Evolutionary conservation across 2,329 filamentous ascomycete species (phyloP).

Genomic region (Botryosphaeria dothidea): DNA sequence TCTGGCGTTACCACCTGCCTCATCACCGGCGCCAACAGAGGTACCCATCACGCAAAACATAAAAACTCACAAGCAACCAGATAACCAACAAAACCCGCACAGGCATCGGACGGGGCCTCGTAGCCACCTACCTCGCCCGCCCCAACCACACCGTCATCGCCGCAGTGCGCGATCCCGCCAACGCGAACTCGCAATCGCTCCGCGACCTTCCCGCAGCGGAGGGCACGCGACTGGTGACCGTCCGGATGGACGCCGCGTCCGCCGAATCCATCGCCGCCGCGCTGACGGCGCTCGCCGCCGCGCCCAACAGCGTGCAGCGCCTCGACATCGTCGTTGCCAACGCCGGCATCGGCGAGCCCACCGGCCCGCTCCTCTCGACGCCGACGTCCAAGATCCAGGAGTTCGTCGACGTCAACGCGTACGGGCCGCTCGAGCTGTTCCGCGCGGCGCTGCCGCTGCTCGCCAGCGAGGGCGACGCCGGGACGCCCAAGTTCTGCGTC

Average conservation of each 20-base stretch:
- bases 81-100: background rate
- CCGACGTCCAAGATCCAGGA: constrained; percentile 20
- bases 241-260: background rate
- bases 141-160: constrained; percentile 44
- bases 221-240: background rate
- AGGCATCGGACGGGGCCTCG: constrained; percentile 40
- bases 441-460: constrained; percentile 22
- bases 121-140: constrained; percentile 36
- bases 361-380: background rate
- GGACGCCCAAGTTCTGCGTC: constrained; percentile 23
- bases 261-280: background rate
- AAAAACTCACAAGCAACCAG: too few species aligned
- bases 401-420: constrained; percentile 24
- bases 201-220: constrained; percentile 25
- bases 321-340: constrained; percentile 43
- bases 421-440: constrained; percentile 25
- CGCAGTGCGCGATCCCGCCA: constrained; percentile 36
- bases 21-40: constrained; percentile 36
- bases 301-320: constrained; percentile 30
- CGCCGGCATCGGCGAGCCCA: constrained; percentile 31
- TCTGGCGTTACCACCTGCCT: constrained; percentile 29
- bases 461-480: background rate
- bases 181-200: constrained; percentile 30
- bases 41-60: too few species aligned
- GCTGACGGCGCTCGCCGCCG: constrained; percentile 27